phyloP scores from a whole-genome alignment of 2,329 filamentous ascomycete genomes.

The Thelonectria discophora region DNA sequence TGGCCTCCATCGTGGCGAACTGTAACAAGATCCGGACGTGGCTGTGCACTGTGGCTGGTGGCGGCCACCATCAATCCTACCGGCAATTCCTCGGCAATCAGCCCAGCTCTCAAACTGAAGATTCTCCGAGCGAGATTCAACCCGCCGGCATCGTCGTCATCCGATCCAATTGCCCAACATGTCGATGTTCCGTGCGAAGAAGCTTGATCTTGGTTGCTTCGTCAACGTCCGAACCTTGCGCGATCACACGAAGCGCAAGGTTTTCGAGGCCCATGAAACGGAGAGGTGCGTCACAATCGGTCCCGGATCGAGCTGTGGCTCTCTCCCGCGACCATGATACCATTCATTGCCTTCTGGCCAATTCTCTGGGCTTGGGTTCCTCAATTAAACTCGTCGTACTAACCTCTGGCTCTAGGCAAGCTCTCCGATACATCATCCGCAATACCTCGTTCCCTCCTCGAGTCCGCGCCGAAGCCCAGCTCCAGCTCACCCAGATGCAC shows the following conservation, averaged over 20 bases:
- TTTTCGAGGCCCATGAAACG: slow-evolving; percentile 85
- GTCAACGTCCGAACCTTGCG: slow-evolving; percentile 88
- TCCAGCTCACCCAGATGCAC: slow-evolving; percentile 95
- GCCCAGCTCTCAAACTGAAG: slow-evolving; percentile 20
- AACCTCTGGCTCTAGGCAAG: slow-evolving; percentile 72
- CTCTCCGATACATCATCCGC: slow-evolving; percentile 88
- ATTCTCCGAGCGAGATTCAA: slow-evolving; percentile 21
- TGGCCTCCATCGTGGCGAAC: not conserved
- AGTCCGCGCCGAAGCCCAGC: slow-evolving; percentile 88
- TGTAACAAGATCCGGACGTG: not conserved
- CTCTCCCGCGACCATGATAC: not conserved
- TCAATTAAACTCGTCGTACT: slow-evolving; percentile 9
- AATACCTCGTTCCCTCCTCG: slow-evolving; percentile 87
- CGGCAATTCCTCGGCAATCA: slow-evolving; percentile 30
- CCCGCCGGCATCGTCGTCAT: slow-evolving; percentile 29
- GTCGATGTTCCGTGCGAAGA: slow-evolving; percentile 90
- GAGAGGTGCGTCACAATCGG: slow-evolving; percentile 71
- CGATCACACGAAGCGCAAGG: slow-evolving; percentile 96
- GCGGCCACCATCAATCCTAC: not conserved
- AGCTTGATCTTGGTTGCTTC: slow-evolving; percentile 87
- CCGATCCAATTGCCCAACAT: slow-evolving; percentile 57
- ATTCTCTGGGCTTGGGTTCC: not conserved
- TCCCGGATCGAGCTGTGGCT: not conserved
- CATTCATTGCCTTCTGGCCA: not conserved
- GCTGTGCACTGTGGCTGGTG: not conserved